Evolutionary conservation across 2,329 filamentous ascomycete genomes (phyloP).

Genomic region (Ophiocordyceps camponoti-saundersi): DNA sequence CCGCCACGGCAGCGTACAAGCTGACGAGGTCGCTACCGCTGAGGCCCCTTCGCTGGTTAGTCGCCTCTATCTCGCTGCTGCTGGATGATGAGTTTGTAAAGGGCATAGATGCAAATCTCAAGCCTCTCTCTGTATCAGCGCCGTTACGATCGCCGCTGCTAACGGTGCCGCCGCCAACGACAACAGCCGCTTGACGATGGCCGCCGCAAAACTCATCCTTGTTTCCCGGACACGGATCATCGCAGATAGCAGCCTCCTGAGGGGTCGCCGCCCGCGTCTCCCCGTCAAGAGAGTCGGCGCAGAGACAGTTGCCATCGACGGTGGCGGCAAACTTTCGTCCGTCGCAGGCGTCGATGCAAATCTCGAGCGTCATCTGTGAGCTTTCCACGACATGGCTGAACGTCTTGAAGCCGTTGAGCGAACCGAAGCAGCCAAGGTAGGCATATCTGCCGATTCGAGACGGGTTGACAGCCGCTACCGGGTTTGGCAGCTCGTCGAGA

Average conservation of each 20-base stretch:
- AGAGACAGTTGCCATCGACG: slow-evolving; percentile 25
- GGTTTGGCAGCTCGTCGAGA: slow-evolving; percentile 1
- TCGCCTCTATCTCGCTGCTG: background rate
- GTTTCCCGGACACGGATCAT: slow-evolving; percentile 24
- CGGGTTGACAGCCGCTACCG: slow-evolving; percentile 12
- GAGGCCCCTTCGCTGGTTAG: background rate
- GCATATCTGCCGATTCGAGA: slow-evolving; percentile 14
- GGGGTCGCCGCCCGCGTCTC: slow-evolving; percentile 15
- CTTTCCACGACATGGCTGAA: slow-evolving; percentile 15
- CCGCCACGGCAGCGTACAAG: slow-evolving; percentile 21
- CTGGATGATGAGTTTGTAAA: background rate
- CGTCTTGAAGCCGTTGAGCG: slow-evolving; percentile 15
- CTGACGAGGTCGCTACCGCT: slow-evolving; percentile 19
- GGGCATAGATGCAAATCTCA: background rate
- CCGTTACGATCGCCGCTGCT: background rate
- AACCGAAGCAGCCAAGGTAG: slow-evolving; percentile 25
- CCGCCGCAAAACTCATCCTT: slow-evolving; percentile 24
- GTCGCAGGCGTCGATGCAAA: slow-evolving; percentile 20
- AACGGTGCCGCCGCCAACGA: no score
- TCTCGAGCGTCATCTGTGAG: slow-evolving; percentile 20
- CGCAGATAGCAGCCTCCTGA: slow-evolving; percentile 10
- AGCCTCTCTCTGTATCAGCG: background rate
- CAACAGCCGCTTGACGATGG: slow-evolving; percentile 3
- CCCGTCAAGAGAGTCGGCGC: slow-evolving; percentile 21
- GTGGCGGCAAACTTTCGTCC: slow-evolving; percentile 21